Evolutionary conservation across 179 eudicot species (phyloP), one percentile per base, ranked within the genome.

Genomic region (Beta corolliflora): DNA sequence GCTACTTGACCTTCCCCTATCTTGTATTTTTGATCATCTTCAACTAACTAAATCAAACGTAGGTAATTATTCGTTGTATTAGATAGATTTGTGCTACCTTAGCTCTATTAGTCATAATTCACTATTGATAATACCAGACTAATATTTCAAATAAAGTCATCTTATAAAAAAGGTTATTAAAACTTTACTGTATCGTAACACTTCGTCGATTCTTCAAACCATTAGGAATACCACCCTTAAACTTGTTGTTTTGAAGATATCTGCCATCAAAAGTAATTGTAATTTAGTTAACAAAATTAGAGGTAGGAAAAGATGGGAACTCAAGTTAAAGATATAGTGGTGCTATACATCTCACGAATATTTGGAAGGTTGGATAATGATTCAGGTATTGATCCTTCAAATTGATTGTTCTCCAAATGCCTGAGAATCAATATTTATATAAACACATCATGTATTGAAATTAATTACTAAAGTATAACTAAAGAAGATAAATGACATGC

Each of bases 371-470:
- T 70, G 52, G 86, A 93, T 53, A 96, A 52, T 11, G 96, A 89
- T 76, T 85, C 80, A 0, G 98, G 97, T 65, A 94, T 86, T n/a
- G 84, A 19, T 83, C 98, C 99, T 82, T 89, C 83, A 9, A 96
- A 77, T 78, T 91, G 92, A 83, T 96, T 96, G 67, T 87, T 81
- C 86, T 96, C 97, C 89, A 96, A 87, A 86, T 96, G 93, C 93
- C 98, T 96, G 81, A 54, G 13, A 23, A 69, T 23, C 36, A 18
- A 36, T 15, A 25, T 45, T n/a, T 16, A 12, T 7, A 7, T 19
- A 3, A 5, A 5, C 12, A 66, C n/a, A 71, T 12, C 48, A 15
- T 6, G 23, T 77, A 67, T 5, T 0, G 25, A 44, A 3, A 7
- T 3, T 21, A 21, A 15, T 0, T 12, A 44, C 36, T 71, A 19